These are phyloP conservation scores for Isatis lusitanica DNA, from an alignment of 441 rosid genomes.

Conservation along the genomic window DNA sequence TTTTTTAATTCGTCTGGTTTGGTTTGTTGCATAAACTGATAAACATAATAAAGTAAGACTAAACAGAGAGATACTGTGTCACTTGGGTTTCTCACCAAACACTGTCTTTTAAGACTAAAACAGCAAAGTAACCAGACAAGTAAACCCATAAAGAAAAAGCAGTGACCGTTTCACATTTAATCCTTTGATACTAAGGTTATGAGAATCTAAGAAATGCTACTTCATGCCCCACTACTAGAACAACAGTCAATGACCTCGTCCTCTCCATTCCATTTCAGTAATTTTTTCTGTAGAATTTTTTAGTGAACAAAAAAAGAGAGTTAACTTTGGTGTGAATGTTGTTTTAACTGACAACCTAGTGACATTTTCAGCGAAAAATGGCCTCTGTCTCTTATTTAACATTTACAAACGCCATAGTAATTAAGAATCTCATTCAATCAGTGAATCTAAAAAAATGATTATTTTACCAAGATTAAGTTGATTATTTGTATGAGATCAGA, in stretches of 20 bases:
- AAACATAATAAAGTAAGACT: no score
- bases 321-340: no score
- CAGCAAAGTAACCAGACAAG: constrained; percentile 21
- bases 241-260: background rate
- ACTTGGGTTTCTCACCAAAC: constrained; percentile 22
- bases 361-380: background rate
- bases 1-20: background rate
- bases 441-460: background rate
- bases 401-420: background rate
- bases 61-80: constrained; percentile 13
- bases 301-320: background rate
- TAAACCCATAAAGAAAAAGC: constrained; percentile 11
- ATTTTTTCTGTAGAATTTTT: background rate
- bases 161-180: constrained; percentile 33
- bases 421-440: background rate
- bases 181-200: background rate
- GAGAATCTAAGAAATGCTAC: constrained; percentile 20
- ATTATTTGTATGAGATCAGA: background rate
- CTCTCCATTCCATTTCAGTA: background rate
- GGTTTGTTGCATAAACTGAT: constrained; percentile 18
- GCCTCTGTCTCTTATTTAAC: background rate
- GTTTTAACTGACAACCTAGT: background rate
- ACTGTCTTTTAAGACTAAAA: constrained; percentile 16
- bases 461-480: background rate
- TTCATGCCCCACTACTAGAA: constrained; percentile 16